Evolutionary conservation across 768 basidiomycete genomes (phyloP).

Genomic region (Mycena galopus): DNA sequence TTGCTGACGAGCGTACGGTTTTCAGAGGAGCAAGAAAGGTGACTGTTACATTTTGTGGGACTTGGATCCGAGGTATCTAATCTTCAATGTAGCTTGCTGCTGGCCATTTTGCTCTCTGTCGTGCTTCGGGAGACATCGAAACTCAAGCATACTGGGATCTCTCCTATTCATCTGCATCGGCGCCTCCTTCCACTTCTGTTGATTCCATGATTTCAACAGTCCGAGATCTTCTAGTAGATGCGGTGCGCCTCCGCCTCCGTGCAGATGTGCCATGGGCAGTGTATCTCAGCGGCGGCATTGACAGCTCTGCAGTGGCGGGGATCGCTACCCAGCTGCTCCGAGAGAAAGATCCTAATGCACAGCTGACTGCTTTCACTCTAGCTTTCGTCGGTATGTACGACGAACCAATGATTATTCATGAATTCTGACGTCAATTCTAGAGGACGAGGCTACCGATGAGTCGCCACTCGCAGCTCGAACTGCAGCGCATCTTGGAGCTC

Average conservation of each 20-base stretch:
- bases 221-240: too few species aligned
- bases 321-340: slow-evolving; percentile 29
- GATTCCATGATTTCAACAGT: slow-evolving; percentile 25
- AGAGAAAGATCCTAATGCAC: slow-evolving; percentile 29
- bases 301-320: slow-evolving; percentile 33
- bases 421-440: too few species aligned
- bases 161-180: slow-evolving; percentile 2
- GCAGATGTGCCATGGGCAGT: too few species aligned
- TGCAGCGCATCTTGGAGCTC: too few species aligned
- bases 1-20: too few species aligned
- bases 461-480: too few species aligned
- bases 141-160: slow-evolving; percentile 19
- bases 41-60: too few species aligned
- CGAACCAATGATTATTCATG: background rate
- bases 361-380: slow-evolving; percentile 27
- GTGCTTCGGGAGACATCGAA: slow-evolving; percentile 20
- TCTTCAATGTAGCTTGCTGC: slow-evolving; percentile 7
- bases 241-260: too few species aligned
- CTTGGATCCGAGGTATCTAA: background rate
- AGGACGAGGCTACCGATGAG: too few species aligned
- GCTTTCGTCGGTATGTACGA: slow-evolving; percentile 23
- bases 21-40: slow-evolving; percentile 31
- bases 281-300: slow-evolving; percentile 37
- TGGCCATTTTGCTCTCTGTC: slow-evolving; percentile 14
- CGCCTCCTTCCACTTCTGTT: background rate